Evolutionary conservation across 2,329 filamentous ascomycete genomes (phyloP).

Genomic region (Phialophora verrucosa): DNA sequence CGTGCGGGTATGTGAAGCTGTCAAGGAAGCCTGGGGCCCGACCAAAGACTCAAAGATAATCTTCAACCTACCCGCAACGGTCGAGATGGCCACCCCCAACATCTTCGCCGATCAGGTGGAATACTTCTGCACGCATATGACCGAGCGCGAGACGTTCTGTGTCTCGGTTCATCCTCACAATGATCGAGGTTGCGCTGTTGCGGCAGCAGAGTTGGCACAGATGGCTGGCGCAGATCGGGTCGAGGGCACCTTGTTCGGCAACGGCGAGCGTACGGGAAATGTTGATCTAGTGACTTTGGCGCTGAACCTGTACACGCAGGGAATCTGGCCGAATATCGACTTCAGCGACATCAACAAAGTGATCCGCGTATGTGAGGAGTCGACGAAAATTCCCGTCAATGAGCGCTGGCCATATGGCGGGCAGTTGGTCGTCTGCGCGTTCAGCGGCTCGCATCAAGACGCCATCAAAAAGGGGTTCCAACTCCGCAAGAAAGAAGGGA

Average conservation of each 20-base stretch:
- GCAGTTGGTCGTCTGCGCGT: conserved; percentile 88
- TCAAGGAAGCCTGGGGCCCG: conserved; percentile 92
- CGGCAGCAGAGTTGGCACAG: conserved; percentile 88
- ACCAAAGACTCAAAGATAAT: conserved; percentile 78
- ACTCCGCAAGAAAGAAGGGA: conserved; percentile 65
- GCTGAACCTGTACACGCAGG: conserved; percentile 94
- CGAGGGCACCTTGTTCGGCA: conserved; percentile 91
- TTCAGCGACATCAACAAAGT: conserved; percentile 86
- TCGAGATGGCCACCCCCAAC: conserved; percentile 93
- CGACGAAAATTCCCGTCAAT: conserved; percentile 94
- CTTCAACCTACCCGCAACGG: conserved; percentile 95
- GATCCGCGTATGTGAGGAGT: conserved; percentile 87
- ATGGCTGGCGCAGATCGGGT: conserved; percentile 96
- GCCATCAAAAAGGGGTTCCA: conserved; percentile 89
- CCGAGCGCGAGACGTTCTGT: conserved; percentile 82
- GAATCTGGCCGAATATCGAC: conserved; percentile 81
- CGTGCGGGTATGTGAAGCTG: conserved; percentile 83
- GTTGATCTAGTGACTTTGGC: conserved; percentile 92
- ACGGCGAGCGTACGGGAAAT: conserved; percentile 94
- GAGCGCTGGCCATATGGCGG: conserved; percentile 89
- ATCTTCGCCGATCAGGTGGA: conserved; percentile 96
- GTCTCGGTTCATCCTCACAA: conserved; percentile 95
- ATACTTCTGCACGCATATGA: conserved; percentile 87
- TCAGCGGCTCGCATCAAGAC: conserved; percentile 91
- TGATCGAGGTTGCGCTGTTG: conserved; percentile 86